Conservation (phyloP, 768 basidiomycete species). For the Suillus americanus region DNA sequence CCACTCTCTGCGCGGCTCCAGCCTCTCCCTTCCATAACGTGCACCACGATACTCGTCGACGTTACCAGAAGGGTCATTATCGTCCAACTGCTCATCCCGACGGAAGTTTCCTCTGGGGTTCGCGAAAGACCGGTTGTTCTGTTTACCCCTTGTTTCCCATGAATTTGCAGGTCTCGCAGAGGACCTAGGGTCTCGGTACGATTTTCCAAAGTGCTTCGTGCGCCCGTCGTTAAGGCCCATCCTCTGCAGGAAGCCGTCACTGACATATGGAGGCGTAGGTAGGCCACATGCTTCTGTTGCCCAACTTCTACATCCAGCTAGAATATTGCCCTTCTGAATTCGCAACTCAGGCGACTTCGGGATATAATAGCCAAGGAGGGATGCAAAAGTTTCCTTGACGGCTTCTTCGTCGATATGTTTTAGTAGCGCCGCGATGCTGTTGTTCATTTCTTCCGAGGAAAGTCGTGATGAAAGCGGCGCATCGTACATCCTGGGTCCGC, state of each 20-base stretch:
- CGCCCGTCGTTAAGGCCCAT: slow-evolving; percentile 36
- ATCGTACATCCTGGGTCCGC: slow-evolving; percentile 14
- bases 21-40: slow-evolving; percentile 2
- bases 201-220: slow-evolving; percentile 20
- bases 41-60: slow-evolving; percentile 6
- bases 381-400: slow-evolving; percentile 60
- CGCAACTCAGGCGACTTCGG: slow-evolving; percentile 50
- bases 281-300: slow-evolving; percentile 55
- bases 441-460: slow-evolving; percentile 27
- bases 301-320: slow-evolving; percentile 66
- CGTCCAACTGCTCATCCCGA: not conserved
- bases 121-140: not conserved
- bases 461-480: slow-evolving; percentile 12
- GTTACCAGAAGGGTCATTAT: not conserved
- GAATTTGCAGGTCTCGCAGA: not conserved
- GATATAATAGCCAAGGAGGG: slow-evolving; percentile 73
- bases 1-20: not conserved
- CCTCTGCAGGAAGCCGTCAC: slow-evolving; percentile 43
- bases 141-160: slow-evolving; percentile 8
- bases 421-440: slow-evolving; percentile 31
- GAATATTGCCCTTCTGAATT: slow-evolving; percentile 39
- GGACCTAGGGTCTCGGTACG: not conserved
- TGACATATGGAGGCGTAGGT: slow-evolving; percentile 49
- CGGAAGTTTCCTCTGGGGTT: not conserved
- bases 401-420: slow-evolving; percentile 45